Conservation (phyloP, 371 early-diverging fungal genomes). For the Mortierella sp. region DNA sequence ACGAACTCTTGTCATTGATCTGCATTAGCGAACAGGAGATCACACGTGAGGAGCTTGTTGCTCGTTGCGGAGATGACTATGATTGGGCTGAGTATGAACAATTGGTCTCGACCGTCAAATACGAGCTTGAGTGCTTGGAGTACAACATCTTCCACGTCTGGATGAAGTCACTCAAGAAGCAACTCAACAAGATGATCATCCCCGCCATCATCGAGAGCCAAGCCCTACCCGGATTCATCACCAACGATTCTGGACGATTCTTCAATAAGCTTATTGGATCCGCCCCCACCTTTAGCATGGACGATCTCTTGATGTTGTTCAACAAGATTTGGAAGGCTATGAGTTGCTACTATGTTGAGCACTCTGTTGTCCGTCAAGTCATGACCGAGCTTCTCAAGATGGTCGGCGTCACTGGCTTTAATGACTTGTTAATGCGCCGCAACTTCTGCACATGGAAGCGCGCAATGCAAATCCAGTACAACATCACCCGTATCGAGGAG, state of each 20-base stretch:
- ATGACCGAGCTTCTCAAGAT: constrained; percentile 90
- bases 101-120: constrained; percentile 73
- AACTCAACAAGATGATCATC: constrained; percentile 91
- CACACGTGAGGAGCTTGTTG: constrained; percentile 33
- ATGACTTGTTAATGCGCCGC: constrained; percentile 93
- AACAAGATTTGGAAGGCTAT: constrained; percentile 92
- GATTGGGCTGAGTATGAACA: constrained; percentile 63
- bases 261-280: constrained; percentile 83
- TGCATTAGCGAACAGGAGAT: constrained; percentile 54
- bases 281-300: constrained; percentile 87
- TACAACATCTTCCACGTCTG: constrained; percentile 82
- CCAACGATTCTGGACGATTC: constrained; percentile 90
- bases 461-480: constrained; percentile 98
- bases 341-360: constrained; percentile 95
- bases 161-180: constrained; percentile 96
- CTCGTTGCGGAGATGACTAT: constrained; percentile 23
- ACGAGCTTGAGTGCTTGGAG: constrained; percentile 75
- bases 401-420: constrained; percentile 94
- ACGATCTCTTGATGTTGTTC: constrained; percentile 92
- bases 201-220: constrained; percentile 95
- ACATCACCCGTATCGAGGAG: constrained; percentile 94
- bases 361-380: constrained; percentile 82
- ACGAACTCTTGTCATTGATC: constrained; percentile 84
- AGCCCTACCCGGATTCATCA: constrained; percentile 90
- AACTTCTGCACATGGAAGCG: constrained; percentile 93